Percentiles rank a stretch among this genome's conserved stretches.
Evolutionary conservation across 805 yeast genomes (phyloP).

Genomic region (Candida jianshihensis): DNA sequence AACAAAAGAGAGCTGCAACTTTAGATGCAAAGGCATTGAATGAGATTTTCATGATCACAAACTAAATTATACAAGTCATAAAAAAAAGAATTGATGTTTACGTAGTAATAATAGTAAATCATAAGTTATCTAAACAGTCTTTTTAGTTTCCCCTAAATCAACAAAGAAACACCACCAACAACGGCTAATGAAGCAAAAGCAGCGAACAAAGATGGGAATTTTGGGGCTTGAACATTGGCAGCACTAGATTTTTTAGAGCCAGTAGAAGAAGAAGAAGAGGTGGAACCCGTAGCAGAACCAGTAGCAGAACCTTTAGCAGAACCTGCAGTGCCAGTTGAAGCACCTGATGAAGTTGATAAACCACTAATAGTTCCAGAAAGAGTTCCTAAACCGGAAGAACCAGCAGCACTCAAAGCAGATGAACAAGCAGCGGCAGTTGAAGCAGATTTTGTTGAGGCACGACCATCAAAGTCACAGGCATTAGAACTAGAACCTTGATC

Average conservation of each 20-base stretch:
- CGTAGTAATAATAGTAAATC: background rate
- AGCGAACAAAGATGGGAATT: constrained; percentile 25
- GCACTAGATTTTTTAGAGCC: constrained; percentile 13
- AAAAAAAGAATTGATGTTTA: too few species aligned
- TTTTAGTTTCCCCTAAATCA: constrained; percentile 20
- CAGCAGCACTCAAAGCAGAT: constrained; percentile 56
- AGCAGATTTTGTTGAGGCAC: constrained; percentile 46
- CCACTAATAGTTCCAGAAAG: constrained; percentile 34
- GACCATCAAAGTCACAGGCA: constrained; percentile 66
- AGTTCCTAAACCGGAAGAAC: constrained; percentile 60
- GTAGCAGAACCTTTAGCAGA: constrained; percentile 9
- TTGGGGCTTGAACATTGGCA: constrained; percentile 22
- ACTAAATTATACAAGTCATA: constrained; percentile 17
- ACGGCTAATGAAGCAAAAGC: constrained; percentile 26
- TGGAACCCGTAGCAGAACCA: constrained; percentile 7
- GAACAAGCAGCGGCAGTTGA: constrained; percentile 49
- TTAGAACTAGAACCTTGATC: constrained; percentile 32
- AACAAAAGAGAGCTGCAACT: constrained; percentile 85
- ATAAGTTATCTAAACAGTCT: too few species aligned
- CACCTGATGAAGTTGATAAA: constrained; percentile 3
- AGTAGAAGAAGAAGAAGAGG: constrained; percentile 7
- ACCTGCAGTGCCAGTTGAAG: background rate
- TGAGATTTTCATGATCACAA: constrained; percentile 86
- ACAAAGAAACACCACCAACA: constrained; percentile 32
- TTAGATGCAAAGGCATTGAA: constrained; percentile 83